Percentiles rank a stretch among this genome's conserved stretches.
phyloP scores from a whole-genome alignment of 2,329 filamentous ascomycete species.

The Monilinia polystroma region DNA sequence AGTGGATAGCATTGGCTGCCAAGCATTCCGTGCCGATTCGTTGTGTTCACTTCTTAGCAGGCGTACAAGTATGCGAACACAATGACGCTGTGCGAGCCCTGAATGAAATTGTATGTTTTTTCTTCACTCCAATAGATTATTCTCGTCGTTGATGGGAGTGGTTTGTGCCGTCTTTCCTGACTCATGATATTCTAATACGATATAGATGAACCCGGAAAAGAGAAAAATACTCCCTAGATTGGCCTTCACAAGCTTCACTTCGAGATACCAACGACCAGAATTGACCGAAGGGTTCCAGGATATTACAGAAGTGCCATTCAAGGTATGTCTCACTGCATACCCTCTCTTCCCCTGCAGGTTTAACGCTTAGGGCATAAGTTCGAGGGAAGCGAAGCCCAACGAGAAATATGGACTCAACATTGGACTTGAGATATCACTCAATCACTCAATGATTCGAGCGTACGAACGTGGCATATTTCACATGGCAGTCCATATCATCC shows the following conservation, averaged over 20 bases:
- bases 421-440: constrained; percentile 57
- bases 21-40: constrained; percentile 73
- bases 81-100: constrained; percentile 82
- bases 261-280: constrained; percentile 70
- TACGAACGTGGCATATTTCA: constrained; percentile 18
- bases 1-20: constrained; percentile 75
- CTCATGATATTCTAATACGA: constrained; percentile 12
- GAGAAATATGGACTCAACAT: constrained; percentile 70
- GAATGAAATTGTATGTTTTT: constrained; percentile 44
- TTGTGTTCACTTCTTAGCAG: constrained; percentile 80
- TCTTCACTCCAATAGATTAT: constrained; percentile 14
- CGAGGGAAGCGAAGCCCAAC: constrained; percentile 56
- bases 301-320: constrained; percentile 72
- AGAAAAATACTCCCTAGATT: constrained; percentile 70
- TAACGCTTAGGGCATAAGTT: constrained; percentile 32
- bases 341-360: constrained; percentile 23
- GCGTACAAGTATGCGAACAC: constrained; percentile 65
- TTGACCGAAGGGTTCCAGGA: constrained; percentile 80
- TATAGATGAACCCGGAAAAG: constrained; percentile 77
- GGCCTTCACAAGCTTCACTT: constrained; percentile 75
- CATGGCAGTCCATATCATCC: constrained; percentile 14
- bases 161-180: constrained; percentile 1
- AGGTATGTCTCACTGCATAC: constrained; percentile 46
- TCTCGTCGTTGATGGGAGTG: neutral
- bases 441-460: neutral